These are phyloP conservation scores for Chaetomiaceae sp. DNA, from an alignment of 2,329 filamentous ascomycete species.

Conservation along the genomic window DNA sequence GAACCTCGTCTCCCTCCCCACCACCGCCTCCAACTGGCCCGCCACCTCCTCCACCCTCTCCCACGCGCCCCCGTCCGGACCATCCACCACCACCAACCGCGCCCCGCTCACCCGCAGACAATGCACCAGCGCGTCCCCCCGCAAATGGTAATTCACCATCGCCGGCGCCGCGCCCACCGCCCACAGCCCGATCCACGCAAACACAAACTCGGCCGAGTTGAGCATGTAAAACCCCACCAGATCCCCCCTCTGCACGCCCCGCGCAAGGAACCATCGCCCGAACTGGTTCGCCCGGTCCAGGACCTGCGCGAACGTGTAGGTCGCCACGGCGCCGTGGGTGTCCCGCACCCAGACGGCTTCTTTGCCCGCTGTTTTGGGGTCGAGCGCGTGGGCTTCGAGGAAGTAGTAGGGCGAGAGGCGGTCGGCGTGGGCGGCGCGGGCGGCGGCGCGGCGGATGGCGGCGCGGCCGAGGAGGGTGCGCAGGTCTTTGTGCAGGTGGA, in stretches of 20 bases:
- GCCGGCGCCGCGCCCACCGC: constrained; percentile 65
- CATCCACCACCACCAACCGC: constrained; percentile 55
- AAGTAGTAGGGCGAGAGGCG: constrained; percentile 61
- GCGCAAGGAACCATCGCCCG: constrained; percentile 56
- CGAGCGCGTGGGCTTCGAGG: constrained; percentile 54
- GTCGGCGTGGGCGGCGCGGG: constrained; percentile 43
- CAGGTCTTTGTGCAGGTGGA: constrained; percentile 61
- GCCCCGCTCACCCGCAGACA: constrained; percentile 57
- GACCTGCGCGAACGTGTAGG: constrained; percentile 55
- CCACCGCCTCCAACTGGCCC: constrained; percentile 34
- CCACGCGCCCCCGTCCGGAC: constrained; percentile 49
- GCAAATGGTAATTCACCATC: constrained; percentile 67
- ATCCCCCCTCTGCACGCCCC: constrained; percentile 55
- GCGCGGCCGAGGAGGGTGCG: constrained; percentile 38
- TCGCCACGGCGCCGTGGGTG: constrained; percentile 32
- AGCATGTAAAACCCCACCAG: constrained; percentile 63
- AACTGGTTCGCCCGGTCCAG: constrained; percentile 56
- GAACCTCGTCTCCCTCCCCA: constrained; percentile 43
- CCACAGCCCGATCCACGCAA: constrained; percentile 61
- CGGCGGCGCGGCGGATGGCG: constrained; percentile 7
- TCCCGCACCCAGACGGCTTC: constrained; percentile 64
- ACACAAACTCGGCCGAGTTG: constrained; percentile 64
- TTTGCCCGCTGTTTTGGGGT: constrained; percentile 42
- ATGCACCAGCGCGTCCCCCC: constrained; percentile 60
- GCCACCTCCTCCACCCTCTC: constrained; percentile 55